These are phyloP conservation scores for Colletotrichum falcatum DNA, from an alignment of 2,329 filamentous ascomycete genomes.

Conservation along the genomic window DNA sequence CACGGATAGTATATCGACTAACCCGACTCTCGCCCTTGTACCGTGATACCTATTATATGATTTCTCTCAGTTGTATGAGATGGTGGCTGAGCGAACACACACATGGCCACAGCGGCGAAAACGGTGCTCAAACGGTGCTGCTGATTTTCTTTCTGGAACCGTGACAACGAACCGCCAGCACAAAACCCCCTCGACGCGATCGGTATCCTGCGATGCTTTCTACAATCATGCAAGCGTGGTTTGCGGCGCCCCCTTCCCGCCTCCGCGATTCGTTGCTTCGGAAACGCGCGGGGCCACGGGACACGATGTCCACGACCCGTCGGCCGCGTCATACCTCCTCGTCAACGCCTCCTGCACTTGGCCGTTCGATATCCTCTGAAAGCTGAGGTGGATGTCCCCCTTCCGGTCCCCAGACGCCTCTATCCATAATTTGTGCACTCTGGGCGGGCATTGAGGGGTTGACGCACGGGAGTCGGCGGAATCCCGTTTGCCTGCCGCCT, in stretches of 20 bases:
- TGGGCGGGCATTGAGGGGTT: background rate
- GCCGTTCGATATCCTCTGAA: background rate
- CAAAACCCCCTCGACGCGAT: rapidly evolving
- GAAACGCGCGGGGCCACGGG: background rate
- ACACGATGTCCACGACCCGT: background rate
- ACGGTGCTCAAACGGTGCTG: background rate
- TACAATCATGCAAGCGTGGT: background rate
- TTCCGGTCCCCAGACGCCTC: background rate
- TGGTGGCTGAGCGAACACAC: background rate
- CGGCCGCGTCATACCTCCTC: background rate
- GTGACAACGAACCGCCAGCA: background rate
- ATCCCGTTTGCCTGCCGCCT: constrained; percentile 35
- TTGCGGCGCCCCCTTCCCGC: no score
- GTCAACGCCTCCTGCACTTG: background rate
- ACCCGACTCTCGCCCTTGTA: background rate
- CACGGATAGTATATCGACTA: rapidly evolving
- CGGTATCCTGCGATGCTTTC: background rate
- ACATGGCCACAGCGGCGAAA: background rate
- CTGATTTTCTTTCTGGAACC: background rate
- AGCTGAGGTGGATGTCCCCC: background rate
- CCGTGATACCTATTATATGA: no score
- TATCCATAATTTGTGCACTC: constrained; percentile 9
- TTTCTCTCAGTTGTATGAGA: background rate
- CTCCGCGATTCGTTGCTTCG: background rate
- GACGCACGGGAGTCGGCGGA: background rate